A percentile compares a stretch with the other conserved stretches of the same genome.
Evolutionary conservation across 2,329 filamentous ascomycete species (phyloP).

Genomic region (Penicillium fuscoglaucum): DNA sequence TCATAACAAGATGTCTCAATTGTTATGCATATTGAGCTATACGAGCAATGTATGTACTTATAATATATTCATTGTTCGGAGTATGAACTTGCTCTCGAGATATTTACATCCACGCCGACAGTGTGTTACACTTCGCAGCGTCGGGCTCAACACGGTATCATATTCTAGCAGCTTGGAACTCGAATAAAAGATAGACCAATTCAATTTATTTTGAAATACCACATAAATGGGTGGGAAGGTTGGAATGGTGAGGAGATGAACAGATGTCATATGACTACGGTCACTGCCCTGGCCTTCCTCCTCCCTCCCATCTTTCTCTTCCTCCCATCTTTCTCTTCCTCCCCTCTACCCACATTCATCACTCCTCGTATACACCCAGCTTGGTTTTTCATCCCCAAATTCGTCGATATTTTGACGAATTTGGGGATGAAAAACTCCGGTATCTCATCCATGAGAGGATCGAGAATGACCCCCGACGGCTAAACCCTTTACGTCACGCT

Average conservation of each 20-base stretch:
- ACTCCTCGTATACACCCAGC: not conserved
- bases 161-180: too few relatives aligned
- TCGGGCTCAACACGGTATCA: not conserved
- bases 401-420: not conserved
- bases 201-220: not conserved
- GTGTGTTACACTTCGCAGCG: too few relatives aligned
- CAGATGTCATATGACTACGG: not conserved
- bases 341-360: not conserved
- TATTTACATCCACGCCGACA: not conserved
- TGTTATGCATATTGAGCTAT: too few relatives aligned
- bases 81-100: not conserved
- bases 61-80: not conserved
- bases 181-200: not conserved
- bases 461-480: not conserved
- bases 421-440: not conserved
- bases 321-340: not conserved
- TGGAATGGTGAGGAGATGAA: not conserved
- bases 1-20: not conserved
- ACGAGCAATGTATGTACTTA: not conserved
- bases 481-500: too few relatives aligned
- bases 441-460: not conserved
- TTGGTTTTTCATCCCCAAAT: not conserved
- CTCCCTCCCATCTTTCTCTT: not conserved
- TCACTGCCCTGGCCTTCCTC: not conserved
- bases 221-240: not conserved